These are phyloP conservation scores for Ascoidea asiatica DNA, from an alignment of 805 yeast species.

Conservation along the genomic window DNA sequence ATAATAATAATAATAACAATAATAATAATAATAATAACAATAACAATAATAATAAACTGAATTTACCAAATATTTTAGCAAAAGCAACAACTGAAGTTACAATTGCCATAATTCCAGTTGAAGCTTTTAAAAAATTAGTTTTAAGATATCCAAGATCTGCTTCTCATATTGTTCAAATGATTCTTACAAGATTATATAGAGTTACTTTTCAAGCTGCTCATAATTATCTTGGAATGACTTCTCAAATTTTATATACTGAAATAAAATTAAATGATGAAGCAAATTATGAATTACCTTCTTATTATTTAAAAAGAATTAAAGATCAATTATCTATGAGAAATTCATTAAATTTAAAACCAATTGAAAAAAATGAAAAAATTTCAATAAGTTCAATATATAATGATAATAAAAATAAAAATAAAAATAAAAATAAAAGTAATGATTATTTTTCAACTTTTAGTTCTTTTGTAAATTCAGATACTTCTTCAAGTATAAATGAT, in stretches of 20 bases:
- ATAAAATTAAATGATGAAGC: slow-evolving; percentile 39
- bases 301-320: slow-evolving; percentile 33
- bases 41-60: neutral
- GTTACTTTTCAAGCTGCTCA: slow-evolving; percentile 90
- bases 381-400: too few species aligned
- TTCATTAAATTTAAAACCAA: neutral
- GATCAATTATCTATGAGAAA: too few species aligned
- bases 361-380: slow-evolving; percentile 11
- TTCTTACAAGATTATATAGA: slow-evolving; percentile 70
- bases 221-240: slow-evolving; percentile 71
- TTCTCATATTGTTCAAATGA: slow-evolving; percentile 89
- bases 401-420: slow-evolving; percentile 7
- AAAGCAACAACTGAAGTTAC: slow-evolving; percentile 67
- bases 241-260: slow-evolving; percentile 72
- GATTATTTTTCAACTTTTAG: slow-evolving; percentile 8
- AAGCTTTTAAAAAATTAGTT: slow-evolving; percentile 63
- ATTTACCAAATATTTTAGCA: slow-evolving; percentile 41
- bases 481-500: neutral
- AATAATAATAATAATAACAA: slow-evolving; percentile 1
- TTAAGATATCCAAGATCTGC: slow-evolving; percentile 75
- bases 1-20: neutral
- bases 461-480: neutral
- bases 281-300: slow-evolving; percentile 42
- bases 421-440: slow-evolving; percentile 2
- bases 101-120: slow-evolving; percentile 82